These are phyloP conservation scores for Phlegmacium glaucopus DNA, from an alignment of 768 basidiomycete species.

Conservation along the genomic window DNA sequence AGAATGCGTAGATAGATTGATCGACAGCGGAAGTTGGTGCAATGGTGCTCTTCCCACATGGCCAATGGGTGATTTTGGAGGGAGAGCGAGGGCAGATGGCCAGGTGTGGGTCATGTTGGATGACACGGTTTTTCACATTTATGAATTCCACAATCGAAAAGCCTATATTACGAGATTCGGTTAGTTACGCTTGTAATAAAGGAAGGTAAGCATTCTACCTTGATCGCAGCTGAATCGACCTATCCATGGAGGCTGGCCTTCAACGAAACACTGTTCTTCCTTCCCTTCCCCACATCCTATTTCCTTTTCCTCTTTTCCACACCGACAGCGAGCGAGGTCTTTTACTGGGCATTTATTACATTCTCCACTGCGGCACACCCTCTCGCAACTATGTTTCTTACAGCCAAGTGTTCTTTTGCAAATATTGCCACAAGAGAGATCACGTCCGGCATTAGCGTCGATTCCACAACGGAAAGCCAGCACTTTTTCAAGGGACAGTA, in stretches of 20 bases:
- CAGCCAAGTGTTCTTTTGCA: constrained; percentile 56
- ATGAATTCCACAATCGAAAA: constrained; percentile 78
- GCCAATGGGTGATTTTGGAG: constrained; percentile 62
- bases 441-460: constrained; percentile 25
- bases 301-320: constrained; percentile 61
- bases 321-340: constrained; percentile 70
- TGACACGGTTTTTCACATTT: constrained; percentile 75
- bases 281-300: constrained; percentile 68
- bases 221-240: constrained; percentile 60
- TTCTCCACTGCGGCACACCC: constrained; percentile 73
- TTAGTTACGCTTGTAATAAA: constrained; percentile 1
- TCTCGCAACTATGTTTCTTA: constrained; percentile 66
- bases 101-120: constrained; percentile 54
- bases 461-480: constrained; percentile 59
- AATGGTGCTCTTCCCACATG: constrained; percentile 71
- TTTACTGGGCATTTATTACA: constrained; percentile 63
- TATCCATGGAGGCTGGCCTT: constrained; percentile 51
- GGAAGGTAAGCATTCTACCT: constrained; percentile 32
- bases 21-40: constrained; percentile 28
- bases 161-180: constrained; percentile 30
- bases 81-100: constrained; percentile 77
- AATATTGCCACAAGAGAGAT: constrained; percentile 41
- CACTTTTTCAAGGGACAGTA: constrained; percentile 66
- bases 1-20: constrained; percentile 30
- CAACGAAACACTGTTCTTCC: constrained; percentile 35